A percentile compares a stretch with the other conserved stretches of the same genome.
Evolutionary conservation across 305 asterid genomes (phyloP).

Genomic region (Fraxinus latifolia): DNA sequence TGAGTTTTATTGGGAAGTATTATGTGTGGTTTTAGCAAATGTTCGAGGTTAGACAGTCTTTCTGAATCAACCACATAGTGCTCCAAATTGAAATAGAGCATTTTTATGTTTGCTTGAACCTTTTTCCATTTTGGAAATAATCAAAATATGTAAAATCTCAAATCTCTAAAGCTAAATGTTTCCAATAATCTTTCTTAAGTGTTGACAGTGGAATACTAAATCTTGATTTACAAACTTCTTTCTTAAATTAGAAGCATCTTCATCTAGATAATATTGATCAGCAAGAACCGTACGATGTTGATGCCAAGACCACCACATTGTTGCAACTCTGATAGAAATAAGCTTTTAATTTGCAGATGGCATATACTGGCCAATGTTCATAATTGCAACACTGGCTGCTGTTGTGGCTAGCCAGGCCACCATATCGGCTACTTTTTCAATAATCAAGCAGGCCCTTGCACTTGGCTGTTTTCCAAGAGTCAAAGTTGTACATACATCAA

Average conservation of each 20-base stretch:
- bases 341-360: slow-evolving; percentile 44
- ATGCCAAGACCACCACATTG: background rate
- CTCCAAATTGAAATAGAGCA: background rate
- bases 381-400: slow-evolving; percentile 91
- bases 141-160: background rate
- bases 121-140: background rate
- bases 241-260: background rate
- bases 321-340: background rate
- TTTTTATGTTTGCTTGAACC: background rate
- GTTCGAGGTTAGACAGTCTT: background rate
- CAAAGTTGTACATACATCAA: slow-evolving; percentile 92
- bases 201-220: background rate
- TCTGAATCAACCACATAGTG: background rate
- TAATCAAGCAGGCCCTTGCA: slow-evolving; percentile 93
- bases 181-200: background rate
- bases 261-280: background rate
- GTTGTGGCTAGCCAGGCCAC: slow-evolving; percentile 97
- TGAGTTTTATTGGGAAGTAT: background rate
- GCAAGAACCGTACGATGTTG: background rate
- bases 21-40: background rate
- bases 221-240: background rate
- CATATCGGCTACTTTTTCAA: slow-evolving; percentile 86
- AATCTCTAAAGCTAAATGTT: background rate
- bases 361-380: slow-evolving; percentile 88
- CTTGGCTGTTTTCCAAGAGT: slow-evolving; percentile 97